A percentile compares a stretch with the other conserved stretches of the same genome.
Evolutionary conservation across 2,329 filamentous ascomycete species (phyloP).

Genomic region (Cordyceps fumosorosea): DNA sequence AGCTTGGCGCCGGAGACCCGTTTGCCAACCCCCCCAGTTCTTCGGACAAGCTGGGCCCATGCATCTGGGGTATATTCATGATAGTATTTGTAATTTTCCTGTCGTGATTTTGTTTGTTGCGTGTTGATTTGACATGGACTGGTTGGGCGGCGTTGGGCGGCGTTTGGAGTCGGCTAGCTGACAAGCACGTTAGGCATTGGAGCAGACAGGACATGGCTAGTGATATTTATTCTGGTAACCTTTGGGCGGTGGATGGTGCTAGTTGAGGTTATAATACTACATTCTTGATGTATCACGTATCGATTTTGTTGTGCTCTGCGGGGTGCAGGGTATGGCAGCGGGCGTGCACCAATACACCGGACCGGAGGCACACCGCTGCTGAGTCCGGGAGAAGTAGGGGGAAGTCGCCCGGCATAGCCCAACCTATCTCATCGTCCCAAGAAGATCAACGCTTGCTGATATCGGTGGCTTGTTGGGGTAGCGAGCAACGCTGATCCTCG

Average conservation of each 20-base stretch:
- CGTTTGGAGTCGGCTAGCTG: not conserved
- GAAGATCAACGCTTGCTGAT: not conserved
- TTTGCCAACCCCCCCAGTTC: not conserved
- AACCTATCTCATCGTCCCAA: not conserved
- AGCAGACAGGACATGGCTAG: not conserved
- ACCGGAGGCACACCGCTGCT: not conserved
- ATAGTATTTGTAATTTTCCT: not conserved
- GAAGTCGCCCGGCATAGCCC: not conserved
- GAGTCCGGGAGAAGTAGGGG: not conserved
- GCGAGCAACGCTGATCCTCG: too few species aligned
- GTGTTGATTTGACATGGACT: not conserved
- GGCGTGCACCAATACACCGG: not conserved
- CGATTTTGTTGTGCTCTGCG: not conserved
- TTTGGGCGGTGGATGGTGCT: not conserved
- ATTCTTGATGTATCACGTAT: not conserved
- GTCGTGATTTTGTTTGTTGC: not conserved
- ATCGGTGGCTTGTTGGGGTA: not conserved
- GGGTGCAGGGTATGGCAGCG: not conserved
- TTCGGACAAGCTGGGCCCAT: not conserved
- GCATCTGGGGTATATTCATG: not conserved
- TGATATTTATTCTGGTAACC: not conserved
- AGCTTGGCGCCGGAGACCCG: constrained; percentile 2
- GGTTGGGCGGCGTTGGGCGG: not conserved
- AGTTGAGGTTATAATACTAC: not conserved
- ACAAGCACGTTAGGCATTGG: not conserved